phyloP scores from a whole-genome alignment of 495 filamentous ascomycete genomes.

The Trichoderma asperelloides region DNA sequence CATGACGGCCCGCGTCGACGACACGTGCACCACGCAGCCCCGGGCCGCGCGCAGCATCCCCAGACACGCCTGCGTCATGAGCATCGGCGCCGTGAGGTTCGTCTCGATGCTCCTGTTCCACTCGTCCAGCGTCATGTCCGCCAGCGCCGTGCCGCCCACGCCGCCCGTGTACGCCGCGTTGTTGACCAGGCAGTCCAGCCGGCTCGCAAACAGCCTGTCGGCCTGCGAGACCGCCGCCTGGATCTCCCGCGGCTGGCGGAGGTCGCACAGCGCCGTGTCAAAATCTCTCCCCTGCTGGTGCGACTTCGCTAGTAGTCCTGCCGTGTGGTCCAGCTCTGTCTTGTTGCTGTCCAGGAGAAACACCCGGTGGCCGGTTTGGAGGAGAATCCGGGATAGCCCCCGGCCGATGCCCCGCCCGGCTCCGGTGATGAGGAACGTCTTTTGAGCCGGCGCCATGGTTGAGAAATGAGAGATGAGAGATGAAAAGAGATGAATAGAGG shows the following conservation, averaged over 20 bases:
- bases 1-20: slow-evolving; percentile 23
- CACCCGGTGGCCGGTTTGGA: not conserved
- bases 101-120: slow-evolving; percentile 29
- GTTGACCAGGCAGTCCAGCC: slow-evolving; percentile 1
- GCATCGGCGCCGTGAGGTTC: slow-evolving; percentile 27
- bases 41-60: slow-evolving; percentile 20
- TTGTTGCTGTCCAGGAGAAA: slow-evolving; percentile 1
- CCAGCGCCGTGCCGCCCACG: not conserved
- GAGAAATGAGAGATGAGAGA: not conserved
- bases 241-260: not conserved
- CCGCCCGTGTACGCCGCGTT: slow-evolving; percentile 6
- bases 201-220: not conserved
- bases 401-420: slow-evolving; percentile 6
- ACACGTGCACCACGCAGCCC: slow-evolving; percentile 21
- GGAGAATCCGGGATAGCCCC: not conserved
- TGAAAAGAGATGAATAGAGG: not conserved
- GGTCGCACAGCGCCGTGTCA: not conserved
- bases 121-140: slow-evolving; percentile 17
- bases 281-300: not conserved
- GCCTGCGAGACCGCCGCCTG: not conserved
- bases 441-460: not conserved
- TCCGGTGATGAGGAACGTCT: slow-evolving; percentile 5
- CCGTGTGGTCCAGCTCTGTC: slow-evolving; percentile 2
- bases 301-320: not conserved
- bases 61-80: slow-evolving; percentile 27